Evolutionary conservation across 305 asterid genomes (phyloP), one percentile per base, ranked within the genome.

Genomic region (Rubia balearica): DNA sequence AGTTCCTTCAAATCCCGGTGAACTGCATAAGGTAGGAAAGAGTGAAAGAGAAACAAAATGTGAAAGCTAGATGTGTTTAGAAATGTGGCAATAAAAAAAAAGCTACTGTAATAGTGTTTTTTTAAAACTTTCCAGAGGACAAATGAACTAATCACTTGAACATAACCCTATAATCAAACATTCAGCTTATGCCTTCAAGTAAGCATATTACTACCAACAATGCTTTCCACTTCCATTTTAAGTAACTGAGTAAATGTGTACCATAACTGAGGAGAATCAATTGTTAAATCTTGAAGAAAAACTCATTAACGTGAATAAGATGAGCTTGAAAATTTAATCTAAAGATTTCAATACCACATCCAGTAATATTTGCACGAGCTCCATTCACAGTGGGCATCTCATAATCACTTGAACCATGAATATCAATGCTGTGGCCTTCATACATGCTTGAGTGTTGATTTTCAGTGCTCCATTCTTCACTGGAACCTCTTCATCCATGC

Each of bases 401-500:
- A 12, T 74, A 73, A 11, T 74, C 77, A 60, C 73, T 68, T 21
- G 42, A 33, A 24, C 46, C 73, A 61, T 60, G 65, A 63, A 74
- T 40, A 12, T 61, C 69, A 61, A 74, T 67, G 19, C 5, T 68
- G 57, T 74, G 73, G 65, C 22, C 69, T 24, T 59, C 65, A 1
- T n/a, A 1, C 63, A 22, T 7, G 56, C 41, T 14, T 74, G 69
- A 46, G 0, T 14, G 24, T 61, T 46, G 62, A 46, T 11, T 22
- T n/a, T 68, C 43, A 0, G 0, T 5, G 13, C 55, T 19, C 10
- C 27, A 56, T 48, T 40, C 64, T 21, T 48, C 73, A 3, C n/a
- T 6, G 5, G 57, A 45, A 40, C 57, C 38, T 38, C 21, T 60
- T 60, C 61, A 8, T 22, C 45, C 53, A 0, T 40, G 51, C 73